Conservation (phyloP, 345 rosid species). For the Gossypium rotundifolium region DNA sequence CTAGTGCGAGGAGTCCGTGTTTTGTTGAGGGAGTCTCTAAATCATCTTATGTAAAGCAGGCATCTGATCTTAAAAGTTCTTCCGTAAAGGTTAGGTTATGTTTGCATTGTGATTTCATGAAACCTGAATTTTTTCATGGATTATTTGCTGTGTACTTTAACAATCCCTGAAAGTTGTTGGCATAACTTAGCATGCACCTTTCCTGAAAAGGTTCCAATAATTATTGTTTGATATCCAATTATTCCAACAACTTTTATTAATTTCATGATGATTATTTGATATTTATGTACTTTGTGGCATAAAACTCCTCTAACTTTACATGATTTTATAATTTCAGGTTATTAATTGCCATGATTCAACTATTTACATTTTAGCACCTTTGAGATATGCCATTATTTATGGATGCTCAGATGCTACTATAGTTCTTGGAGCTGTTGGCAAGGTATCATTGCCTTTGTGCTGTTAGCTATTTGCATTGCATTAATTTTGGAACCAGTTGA, state of each 20-base stretch:
- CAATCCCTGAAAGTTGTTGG: not conserved
- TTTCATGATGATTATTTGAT: not conserved
- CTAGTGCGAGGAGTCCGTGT: slow-evolving; percentile 60
- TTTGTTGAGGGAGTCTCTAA: slow-evolving; percentile 95
- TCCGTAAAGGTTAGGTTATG: slow-evolving; percentile 71
- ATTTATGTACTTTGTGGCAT: slow-evolving; percentile 3
- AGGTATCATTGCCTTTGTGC: slow-evolving; percentile 43
- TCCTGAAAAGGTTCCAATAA: not conserved
- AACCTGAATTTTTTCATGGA: not conserved
- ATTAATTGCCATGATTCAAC: slow-evolving; percentile 95
- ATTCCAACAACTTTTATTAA: not conserved
- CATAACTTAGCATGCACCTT: not conserved
- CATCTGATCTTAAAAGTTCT: slow-evolving; percentile 83
- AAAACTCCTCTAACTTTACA: not conserved
- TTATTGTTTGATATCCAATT: not conserved
- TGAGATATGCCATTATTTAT: slow-evolving; percentile 84
- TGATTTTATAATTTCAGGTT: slow-evolving; percentile 51
- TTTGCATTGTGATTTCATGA: not conserved
- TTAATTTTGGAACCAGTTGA: not conserved
- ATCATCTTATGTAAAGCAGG: slow-evolving; percentile 75
- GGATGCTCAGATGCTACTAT: slow-evolving; percentile 98
- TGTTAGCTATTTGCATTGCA: slow-evolving; percentile 2
- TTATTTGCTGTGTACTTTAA: not conserved
- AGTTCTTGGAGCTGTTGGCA: slow-evolving; percentile 98
- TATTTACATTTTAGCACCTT: slow-evolving; percentile 86